A percentile compares a stretch with the other conserved stretches of the same genome.
phyloP scores from a whole-genome alignment of 2,329 filamentous ascomycete genomes.

The Alternaria sp. region DNA sequence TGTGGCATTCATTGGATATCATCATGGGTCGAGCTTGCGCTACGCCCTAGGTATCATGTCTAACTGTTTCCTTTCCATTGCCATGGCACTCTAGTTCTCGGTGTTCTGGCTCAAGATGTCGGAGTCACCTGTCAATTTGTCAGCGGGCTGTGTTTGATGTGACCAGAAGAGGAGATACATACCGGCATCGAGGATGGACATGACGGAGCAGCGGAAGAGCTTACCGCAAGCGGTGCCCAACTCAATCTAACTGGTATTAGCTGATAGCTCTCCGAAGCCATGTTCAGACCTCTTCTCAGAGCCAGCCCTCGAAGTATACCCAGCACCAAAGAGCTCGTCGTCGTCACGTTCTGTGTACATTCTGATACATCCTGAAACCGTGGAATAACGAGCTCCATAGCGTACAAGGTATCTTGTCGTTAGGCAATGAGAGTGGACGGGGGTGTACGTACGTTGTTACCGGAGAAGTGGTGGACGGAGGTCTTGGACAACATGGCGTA shows the following conservation, averaged over 20 bases:
- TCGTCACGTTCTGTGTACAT: background rate
- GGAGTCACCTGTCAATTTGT: conserved; percentile 66
- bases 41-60: conserved; percentile 37
- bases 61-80: conserved; percentile 20
- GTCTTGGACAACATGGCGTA: conserved; percentile 26
- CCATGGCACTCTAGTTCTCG: conserved; percentile 45
- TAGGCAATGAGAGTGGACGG: conserved; percentile 48
- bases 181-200: conserved; percentile 95
- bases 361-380: conserved; percentile 8
- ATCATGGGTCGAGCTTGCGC: conserved; percentile 28
- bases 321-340: conserved; percentile 11
- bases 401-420: conserved; percentile 42
- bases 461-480: conserved; percentile 91
- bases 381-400: background rate
- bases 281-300: conserved; percentile 87
- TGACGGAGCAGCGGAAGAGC: conserved; percentile 97
- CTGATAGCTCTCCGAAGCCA: conserved; percentile 87
- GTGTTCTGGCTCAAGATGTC: conserved; percentile 87
- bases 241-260: conserved; percentile 83
- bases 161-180: conserved; percentile 21
- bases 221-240: conserved; percentile 98
- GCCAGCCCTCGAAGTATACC: conserved; percentile 61
- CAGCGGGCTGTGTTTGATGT: conserved; percentile 12
- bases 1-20: conserved; percentile 40
- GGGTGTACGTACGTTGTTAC: conserved; percentile 89